Evolutionary conservation across 371 early-diverging fungal species (phyloP), one percentile per base, ranked within the genome.

Genomic region (Umbelopsis sp.): DNA sequence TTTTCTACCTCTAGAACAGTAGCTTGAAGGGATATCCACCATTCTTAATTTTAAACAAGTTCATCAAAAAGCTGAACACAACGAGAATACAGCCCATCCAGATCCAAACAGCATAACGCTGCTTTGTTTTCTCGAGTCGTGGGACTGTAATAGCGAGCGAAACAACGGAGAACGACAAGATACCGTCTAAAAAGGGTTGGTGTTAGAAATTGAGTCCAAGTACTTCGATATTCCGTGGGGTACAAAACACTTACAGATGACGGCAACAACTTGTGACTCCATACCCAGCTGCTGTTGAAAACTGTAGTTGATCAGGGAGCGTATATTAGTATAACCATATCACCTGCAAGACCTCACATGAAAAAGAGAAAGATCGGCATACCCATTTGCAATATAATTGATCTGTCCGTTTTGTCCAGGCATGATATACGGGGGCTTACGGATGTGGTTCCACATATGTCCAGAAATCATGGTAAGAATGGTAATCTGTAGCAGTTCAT

Each of bases 361-460:
- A 41, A 41, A 67, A 18, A 32, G 50, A 52, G 14, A n/a, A 44
- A 24, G 18, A 37, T 37, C 2, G 29, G 1, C 52, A 78, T 78
- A 82, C 80, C 80, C 83, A 44, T 72, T 63, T 38, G 92, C 91
- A 67, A 94, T 80, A 45, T 91, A 86, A 44, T 86, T 87, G 32
- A 89, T 74, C 50, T 84, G 73, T 24, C 92, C 92, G 52, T 88
- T 77, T 10, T 81, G 75, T 50, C 80, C 80, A 10, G 85, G 86
- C 32, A 85, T 78, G 41, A 88, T 70, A 66, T 86, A 94, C 20
- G 92, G 92, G 1, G 96, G 89, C 12, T 81, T 80, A 37, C 94
- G 91, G 74, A 96, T 96, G 65, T 86, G 86, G 76, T 94, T 94
- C 93, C 93, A 96, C 96, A 96, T 96, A 72, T 89, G 88, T 46